Evolutionary conservation across 73 alveolate species (phyloP), one percentile per base, ranked within the genome.

Genomic region (Paramecium octaurelia): DNA sequence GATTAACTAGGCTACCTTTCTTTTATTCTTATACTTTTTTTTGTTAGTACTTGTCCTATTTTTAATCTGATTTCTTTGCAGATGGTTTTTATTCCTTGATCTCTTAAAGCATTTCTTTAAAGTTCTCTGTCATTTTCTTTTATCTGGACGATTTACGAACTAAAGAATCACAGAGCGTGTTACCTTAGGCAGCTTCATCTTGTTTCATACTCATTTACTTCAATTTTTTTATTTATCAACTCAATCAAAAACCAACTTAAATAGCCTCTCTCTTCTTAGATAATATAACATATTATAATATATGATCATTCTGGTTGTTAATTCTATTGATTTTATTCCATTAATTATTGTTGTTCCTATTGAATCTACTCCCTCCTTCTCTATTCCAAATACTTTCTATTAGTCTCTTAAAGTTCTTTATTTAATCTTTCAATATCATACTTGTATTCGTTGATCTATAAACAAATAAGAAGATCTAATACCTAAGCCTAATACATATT

Each of bases 401-500:
- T 97, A 93, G 95, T 95, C 89, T 97, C 99, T 69, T 95, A 97
- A 60, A 97, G 96, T 95, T 97, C 99, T 86, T 97, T 97, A 29
- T 98, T 97, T 83, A 96, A 97, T 91, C 99, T 96, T 87, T 97
- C 98, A 50, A 97, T 97, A 86, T 97, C 99, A 76, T 94, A 93
- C 83, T 97, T 97, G 94, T 93, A 97, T 96, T 97, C 99, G 86
- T 97, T 97, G 20, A 89, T 83, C 94, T 89, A n/a, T 23, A 36
- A 23, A 38, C 6, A 69, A 71, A 18, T 9, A 35, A 40, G 3
- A 40, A 7, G 1, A n/a, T 54, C 11, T 29, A 29, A 73, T 57
- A 97, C 99, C 71, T 97, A 96, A 27, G 99, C 98, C 75, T 97
- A 97, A 92, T 96, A 97, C 99, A 97, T 97, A 85, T 97, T 97